phyloP scores from a whole-genome alignment of 2,329 filamentous ascomycete genomes.

The Byssochlamys sp. region DNA sequence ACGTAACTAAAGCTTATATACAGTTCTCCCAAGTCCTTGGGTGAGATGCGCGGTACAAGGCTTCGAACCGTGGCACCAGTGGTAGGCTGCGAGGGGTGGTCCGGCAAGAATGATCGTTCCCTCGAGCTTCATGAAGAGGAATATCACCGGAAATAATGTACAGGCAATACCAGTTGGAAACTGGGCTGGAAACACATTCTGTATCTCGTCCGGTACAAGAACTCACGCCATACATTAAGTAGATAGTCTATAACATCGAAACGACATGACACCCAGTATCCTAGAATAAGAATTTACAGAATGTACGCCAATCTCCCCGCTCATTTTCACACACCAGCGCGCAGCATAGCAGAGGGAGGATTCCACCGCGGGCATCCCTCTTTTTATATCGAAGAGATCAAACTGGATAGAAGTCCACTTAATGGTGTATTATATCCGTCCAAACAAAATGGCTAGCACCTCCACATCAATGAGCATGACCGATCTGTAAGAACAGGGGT shows the following conservation, averaged over 20 bases:
- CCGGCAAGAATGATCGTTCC: background rate
- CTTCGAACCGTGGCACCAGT: conserved; percentile 2
- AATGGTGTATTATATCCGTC: background rate
- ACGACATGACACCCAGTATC: background rate
- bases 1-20: background rate
- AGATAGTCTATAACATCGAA: background rate
- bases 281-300: background rate
- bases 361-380: background rate
- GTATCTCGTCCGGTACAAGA: background rate
- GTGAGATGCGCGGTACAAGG: conserved; percentile 1
- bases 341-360: background rate
- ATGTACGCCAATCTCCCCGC: background rate
- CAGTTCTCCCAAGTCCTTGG: conserved; percentile 2
- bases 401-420: background rate
- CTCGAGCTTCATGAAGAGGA: background rate
- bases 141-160: background rate
- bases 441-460: background rate
- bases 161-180: background rate
- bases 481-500: conserved; percentile 39
- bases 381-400: background rate
- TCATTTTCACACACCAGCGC: background rate
- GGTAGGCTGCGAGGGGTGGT: background rate
- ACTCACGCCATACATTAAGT: background rate
- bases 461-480: conserved; percentile 34
- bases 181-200: background rate